These are phyloP conservation scores for Neurospora sp. DNA, from an alignment of 495 filamentous ascomycete species.

Conservation along the genomic window DNA sequence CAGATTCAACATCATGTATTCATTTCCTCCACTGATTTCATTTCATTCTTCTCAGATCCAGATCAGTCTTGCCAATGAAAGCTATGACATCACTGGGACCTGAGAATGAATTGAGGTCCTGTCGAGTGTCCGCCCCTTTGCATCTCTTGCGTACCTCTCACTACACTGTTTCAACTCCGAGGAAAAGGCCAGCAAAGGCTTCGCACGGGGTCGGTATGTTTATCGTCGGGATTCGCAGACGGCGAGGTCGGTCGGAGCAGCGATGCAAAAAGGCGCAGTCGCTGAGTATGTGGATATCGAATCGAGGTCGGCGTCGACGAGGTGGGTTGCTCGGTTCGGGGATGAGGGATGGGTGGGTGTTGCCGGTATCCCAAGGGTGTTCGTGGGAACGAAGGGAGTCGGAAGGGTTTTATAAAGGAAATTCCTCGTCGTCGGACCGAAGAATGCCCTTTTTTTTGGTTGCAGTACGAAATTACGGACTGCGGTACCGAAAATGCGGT, in stretches of 20 bases:
- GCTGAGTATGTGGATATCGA: neutral
- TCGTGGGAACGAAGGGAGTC: conserved; percentile 23
- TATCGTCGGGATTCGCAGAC: conserved; percentile 1
- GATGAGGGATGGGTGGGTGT: conserved; percentile 8
- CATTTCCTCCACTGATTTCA: conserved; percentile 1
- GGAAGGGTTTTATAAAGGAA: conserved; percentile 6
- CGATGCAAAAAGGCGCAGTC: neutral
- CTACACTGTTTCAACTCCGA: conserved; percentile 16
- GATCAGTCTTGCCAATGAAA: conserved; percentile 12
- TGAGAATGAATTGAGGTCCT: conserved; percentile 8
- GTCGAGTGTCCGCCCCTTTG: conserved; percentile 10
- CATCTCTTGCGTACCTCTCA: conserved; percentile 20
- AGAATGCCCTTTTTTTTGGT: conserved; percentile 17
- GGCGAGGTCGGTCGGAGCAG: neutral
- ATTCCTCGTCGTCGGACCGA: conserved; percentile 30
- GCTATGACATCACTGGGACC: conserved; percentile 16
- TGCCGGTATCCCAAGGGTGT: conserved; percentile 1
- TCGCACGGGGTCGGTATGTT: conserved; percentile 9
- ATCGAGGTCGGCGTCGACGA: conserved; percentile 5
- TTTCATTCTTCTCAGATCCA: conserved; percentile 17
- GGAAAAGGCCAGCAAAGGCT: conserved; percentile 20
- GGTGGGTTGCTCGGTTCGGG: conserved; percentile 1
- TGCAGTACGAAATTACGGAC: neutral
- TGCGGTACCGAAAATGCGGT: neutral
- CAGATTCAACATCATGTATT: neutral